Evolutionary conservation across 108 stramenopile species (phyloP).

Genomic region (Thalassiosira profunda): DNA sequence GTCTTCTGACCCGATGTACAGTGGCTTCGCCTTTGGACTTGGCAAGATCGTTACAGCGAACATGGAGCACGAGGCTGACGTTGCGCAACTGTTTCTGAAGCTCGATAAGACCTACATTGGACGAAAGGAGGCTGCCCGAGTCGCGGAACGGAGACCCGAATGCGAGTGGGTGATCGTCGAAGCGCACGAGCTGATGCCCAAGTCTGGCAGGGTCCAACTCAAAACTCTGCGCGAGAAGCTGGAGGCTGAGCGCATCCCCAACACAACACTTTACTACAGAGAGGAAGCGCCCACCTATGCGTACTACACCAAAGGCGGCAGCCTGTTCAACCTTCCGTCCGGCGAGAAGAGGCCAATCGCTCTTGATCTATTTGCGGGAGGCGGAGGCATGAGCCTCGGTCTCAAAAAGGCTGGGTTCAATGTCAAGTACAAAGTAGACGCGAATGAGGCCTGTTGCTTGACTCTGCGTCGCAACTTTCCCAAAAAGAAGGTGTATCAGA

Average conservation of each 20-base stretch:
- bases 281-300: neutral
- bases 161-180: neutral
- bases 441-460: slow-evolving; percentile 10
- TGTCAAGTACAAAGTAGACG: slow-evolving; percentile 31
- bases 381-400: slow-evolving; percentile 30
- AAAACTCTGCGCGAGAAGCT: neutral
- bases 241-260: neutral
- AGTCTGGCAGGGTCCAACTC: neutral
- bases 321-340: neutral
- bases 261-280: neutral
- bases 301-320: neutral
- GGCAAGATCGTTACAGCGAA: neutral
- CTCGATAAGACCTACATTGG: neutral
- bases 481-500: slow-evolving; percentile 11
- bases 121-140: neutral
- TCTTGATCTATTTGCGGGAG: slow-evolving; percentile 45
- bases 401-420: slow-evolving; percentile 22
- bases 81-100: neutral
- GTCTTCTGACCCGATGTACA: neutral
- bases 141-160: neutral
- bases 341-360: neutral
- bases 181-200: neutral
- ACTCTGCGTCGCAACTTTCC: slow-evolving; percentile 19
- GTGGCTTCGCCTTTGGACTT: neutral
- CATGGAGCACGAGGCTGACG: neutral